A percentile compares a stretch with the other conserved stretches of the same genome.
Conservation (phyloP, 805 yeast genomes). For the Yarrowia sp. region DNA sequence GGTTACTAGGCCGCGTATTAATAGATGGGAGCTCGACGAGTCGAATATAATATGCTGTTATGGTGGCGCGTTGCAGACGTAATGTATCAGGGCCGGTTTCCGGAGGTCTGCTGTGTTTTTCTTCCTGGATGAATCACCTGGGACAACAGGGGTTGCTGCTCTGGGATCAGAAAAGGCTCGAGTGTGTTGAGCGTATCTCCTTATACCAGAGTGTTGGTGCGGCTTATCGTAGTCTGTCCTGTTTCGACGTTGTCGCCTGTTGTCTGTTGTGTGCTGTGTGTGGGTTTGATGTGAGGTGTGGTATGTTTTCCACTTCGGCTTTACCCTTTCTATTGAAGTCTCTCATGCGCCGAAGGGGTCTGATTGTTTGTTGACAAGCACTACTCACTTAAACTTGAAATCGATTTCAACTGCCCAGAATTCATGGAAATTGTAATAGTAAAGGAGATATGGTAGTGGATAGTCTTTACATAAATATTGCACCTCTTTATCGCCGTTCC, state of each 20-base stretch:
- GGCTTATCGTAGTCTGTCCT: not conserved
- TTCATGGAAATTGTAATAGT: not conserved
- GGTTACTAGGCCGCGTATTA: not conserved
- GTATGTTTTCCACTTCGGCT: conserved; percentile 16
- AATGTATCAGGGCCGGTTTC: not conserved
- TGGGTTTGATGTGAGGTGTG: conserved; percentile 17
- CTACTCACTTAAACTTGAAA: not conserved
- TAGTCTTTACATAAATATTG: not conserved
- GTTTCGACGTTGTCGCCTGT: not conserved
- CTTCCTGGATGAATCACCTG: conserved; percentile 4
- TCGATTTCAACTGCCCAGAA: not conserved
- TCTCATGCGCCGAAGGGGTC: conserved; percentile 23
- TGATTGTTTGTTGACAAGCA: conserved; percentile 15
- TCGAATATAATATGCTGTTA: not conserved
- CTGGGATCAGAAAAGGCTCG: not conserved
- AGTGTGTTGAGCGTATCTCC: not conserved
- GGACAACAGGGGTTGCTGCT: conserved; percentile 23
- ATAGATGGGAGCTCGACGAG: not conserved
- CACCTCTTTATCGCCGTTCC: not conserved
- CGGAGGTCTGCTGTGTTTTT: not conserved
- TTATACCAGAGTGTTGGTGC: not conserved
- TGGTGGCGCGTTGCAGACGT: conserved; percentile 1
- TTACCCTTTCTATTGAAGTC: conserved; percentile 22
- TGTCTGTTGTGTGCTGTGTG: conserved; percentile 4
- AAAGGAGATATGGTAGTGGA: not conserved